Base-by-base conservation (phyloP, 768 basidiomycete species). In the Crepidotus variabilis region DNA sequence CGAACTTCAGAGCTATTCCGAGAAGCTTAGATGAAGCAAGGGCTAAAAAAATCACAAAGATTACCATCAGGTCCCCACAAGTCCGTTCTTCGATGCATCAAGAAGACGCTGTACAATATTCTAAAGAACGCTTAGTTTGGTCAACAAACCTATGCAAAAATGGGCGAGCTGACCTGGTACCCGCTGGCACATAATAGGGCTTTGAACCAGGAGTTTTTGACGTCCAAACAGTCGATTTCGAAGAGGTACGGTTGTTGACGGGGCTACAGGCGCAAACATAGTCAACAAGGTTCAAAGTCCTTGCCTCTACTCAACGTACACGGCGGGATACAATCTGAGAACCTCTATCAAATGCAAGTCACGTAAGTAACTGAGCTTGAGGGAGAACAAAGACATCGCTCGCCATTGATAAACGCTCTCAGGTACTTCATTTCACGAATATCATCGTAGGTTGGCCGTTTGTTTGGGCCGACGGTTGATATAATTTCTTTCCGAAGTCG, bases 61-160 rank as follows among this genome's bases (percentile, higher is more conserved):
- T 23, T 65, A 84, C 85, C 85, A 65, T 87, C 87, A 7, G 86
- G 85, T 5, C 87, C 87, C 87, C 87, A 90, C 1, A 86, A 77
- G 53, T 85, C 84, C 50, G 73, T 79, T 50, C 85, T 75, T 34
- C 86, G 72, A 35, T 89, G 86, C 85, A 87, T 86, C 58, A 82
- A 60, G 56, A 86, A 76, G 7, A 86, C 80, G 4, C 84, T 84
- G 61, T 85, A 87, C 0, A 71, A 57, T 4, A 74, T 64, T 52
- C 79, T 82, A 28, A 24, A 60, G 1, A 21, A 20, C 35, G 21
- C 11, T 10, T 47, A 50, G n/a, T 22, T 16, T 28, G 28, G 28
- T 28, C 8, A 28, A 28, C 8, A 28, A 28, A 28, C 3, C 28
- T 28, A 4, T 28, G 28, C 4, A 28, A 28, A 3, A 28, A 28